phyloP scores from a whole-genome alignment of 768 basidiomycete genomes.

The Ramaria rubella region DNA sequence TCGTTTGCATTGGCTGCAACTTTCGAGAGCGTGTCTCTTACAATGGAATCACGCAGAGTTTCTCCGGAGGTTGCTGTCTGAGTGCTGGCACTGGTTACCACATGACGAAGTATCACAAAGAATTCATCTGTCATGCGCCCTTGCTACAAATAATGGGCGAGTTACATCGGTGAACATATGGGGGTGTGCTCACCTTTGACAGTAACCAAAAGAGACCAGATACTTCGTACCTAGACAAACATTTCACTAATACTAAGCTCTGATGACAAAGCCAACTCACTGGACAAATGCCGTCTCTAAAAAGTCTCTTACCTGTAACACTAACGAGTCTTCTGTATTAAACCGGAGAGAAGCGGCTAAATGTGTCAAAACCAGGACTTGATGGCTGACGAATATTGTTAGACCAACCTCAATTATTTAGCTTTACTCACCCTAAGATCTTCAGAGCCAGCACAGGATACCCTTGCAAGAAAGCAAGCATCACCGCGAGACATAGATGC shows the following conservation, averaged over 20 bases:
- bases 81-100: constrained; percentile 20
- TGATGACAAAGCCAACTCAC: constrained; percentile 27
- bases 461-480: constrained; percentile 56
- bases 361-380: constrained; percentile 5
- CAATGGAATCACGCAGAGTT: constrained; percentile 30
- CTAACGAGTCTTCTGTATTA: constrained; percentile 51
- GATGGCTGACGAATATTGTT: not conserved
- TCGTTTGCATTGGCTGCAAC: constrained; percentile 44
- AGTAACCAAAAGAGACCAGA: constrained; percentile 52
- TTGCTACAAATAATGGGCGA: constrained; percentile 25
- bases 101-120: constrained; percentile 47
- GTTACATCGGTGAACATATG: constrained; percentile 4
- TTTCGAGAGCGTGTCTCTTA: constrained; percentile 50
- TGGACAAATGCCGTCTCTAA: constrained; percentile 44
- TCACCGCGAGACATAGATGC: constrained; percentile 54
- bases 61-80: constrained; percentile 30
- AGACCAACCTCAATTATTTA: not conserved
- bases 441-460: constrained; percentile 49
- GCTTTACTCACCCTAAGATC: constrained; percentile 44
- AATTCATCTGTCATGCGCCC: constrained; percentile 41
- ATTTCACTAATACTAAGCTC: not conserved
- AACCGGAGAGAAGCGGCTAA: constrained; percentile 16
- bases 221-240: constrained; percentile 41
- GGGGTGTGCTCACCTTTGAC: constrained; percentile 41
- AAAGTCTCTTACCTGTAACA: constrained; percentile 50